Conservation (phyloP, 129 eudicot species). For the Solidago caesia region DNA sequence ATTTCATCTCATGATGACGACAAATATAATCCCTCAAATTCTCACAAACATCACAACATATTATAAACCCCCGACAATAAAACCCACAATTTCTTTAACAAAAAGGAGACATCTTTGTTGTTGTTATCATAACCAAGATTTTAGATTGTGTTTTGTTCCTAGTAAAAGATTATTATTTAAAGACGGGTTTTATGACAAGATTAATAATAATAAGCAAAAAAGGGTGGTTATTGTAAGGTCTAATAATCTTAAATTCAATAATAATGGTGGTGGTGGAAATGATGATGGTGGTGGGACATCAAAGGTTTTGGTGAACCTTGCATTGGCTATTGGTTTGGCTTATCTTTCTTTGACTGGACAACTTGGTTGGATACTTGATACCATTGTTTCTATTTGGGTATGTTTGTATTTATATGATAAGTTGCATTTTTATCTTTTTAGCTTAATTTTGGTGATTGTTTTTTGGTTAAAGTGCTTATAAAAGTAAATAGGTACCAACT, state of each 20-base stretch:
- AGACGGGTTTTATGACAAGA: constrained; percentile 20
- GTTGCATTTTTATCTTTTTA: background rate
- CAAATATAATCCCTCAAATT: constrained; percentile 45
- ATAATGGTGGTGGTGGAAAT: constrained; percentile 61
- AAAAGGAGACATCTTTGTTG: constrained; percentile 38
- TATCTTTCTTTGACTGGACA: constrained; percentile 83
- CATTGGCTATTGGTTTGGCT: constrained; percentile 73
- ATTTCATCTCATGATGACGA: constrained; percentile 31
- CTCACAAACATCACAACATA: constrained; percentile 46
- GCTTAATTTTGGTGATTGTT: background rate
- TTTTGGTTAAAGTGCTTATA: background rate
- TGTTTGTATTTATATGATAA: constrained; percentile 3
- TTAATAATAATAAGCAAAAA: constrained; percentile 18
- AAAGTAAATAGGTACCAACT: too few species aligned
- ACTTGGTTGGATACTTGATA: constrained; percentile 91
- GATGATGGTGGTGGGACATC: constrained; percentile 40
- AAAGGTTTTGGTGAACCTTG: constrained; percentile 71
- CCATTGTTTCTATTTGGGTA: constrained; percentile 89
- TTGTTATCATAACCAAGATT: constrained; percentile 25
- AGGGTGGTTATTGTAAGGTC: constrained; percentile 53
- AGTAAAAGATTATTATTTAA: constrained; percentile 23
- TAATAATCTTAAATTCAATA: constrained; percentile 39
- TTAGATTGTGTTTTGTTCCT: constrained; percentile 23
- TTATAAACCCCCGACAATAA: constrained; percentile 25
- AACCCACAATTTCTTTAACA: background rate